A percentile compares a stretch with the other conserved stretches of the same genome.
Conservation (phyloP, 805 yeast genomes). For the Clavispora santaluciae region DNA sequence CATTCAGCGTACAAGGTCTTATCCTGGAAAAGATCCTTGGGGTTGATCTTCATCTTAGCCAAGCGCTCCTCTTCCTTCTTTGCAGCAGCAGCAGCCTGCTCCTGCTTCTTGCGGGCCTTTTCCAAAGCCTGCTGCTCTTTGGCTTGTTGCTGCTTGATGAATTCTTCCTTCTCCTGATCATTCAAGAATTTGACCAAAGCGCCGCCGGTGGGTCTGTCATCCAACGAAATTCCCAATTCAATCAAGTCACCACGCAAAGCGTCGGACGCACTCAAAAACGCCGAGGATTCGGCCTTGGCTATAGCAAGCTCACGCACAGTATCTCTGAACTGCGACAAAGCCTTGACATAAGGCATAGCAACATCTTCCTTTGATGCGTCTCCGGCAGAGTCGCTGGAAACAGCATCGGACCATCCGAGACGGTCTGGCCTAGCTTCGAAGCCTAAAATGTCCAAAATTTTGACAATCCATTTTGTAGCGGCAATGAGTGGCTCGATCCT, state of each 20-base stretch:
- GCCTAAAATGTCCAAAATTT: conserved; percentile 69
- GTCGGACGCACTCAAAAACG: conserved; percentile 68
- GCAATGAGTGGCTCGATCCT: conserved; percentile 64
- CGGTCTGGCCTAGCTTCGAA: conserved; percentile 64
- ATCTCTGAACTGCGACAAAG: conserved; percentile 77
- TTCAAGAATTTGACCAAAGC: conserved; percentile 81
- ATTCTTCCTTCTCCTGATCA: conserved; percentile 61
- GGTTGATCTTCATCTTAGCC: conserved; percentile 65
- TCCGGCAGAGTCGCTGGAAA: conserved; percentile 17
- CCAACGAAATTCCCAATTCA: conserved; percentile 75
- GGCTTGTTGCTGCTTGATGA: conserved; percentile 50
- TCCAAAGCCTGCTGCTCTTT: conserved; percentile 52
- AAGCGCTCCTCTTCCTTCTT: conserved; percentile 58
- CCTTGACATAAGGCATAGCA: conserved; percentile 75
- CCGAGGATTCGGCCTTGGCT: conserved; percentile 44
- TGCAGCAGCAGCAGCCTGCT: conserved; percentile 46
- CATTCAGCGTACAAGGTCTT: conserved; percentile 57
- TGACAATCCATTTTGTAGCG: conserved; percentile 64
- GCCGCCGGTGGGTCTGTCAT: conserved; percentile 78
- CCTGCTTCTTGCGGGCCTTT: conserved; percentile 55
- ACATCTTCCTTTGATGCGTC: conserved; percentile 51
- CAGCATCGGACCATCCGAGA: conserved; percentile 75
- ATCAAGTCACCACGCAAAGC: conserved; percentile 65
- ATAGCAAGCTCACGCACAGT: conserved; percentile 72
- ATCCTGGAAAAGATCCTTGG: conserved; percentile 68